A percentile compares a stretch with the other conserved stretches of the same genome.
phyloP scores from a whole-genome alignment of 306 rosid genomes.

The Spatholobus suberectus region DNA sequence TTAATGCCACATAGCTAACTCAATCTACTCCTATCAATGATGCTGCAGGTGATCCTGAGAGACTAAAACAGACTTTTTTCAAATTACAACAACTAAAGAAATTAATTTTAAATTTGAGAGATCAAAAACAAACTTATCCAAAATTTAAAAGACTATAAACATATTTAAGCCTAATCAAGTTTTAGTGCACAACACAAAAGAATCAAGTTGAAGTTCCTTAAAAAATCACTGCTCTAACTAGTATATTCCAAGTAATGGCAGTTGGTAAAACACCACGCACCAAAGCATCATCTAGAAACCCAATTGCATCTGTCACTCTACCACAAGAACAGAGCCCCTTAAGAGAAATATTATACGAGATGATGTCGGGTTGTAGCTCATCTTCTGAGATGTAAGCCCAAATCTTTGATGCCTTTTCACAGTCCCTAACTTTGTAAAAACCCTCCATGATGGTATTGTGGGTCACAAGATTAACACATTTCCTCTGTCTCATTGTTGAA shows the following conservation, averaged over 20 bases:
- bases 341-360: slow-evolving; percentile 80
- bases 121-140: no score
- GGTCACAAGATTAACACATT: slow-evolving; percentile 70
- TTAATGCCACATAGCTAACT: no score
- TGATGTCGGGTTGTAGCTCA: slow-evolving; percentile 77
- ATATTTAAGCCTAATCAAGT: no score
- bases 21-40: no score
- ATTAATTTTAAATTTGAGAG: no score
- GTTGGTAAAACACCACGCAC: slow-evolving; percentile 72
- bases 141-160: no score
- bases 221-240: slow-evolving; percentile 77
- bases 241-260: slow-evolving; percentile 82
- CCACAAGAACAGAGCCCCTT: slow-evolving; percentile 85
- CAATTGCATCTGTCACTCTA: slow-evolving; percentile 73
- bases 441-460: slow-evolving; percentile 94
- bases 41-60: no score
- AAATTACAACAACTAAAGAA: no score
- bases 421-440: slow-evolving; percentile 72
- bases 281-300: slow-evolving; percentile 70
- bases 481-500: slow-evolving; percentile 60
- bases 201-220: slow-evolving; percentile 45
- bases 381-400: slow-evolving; percentile 63
- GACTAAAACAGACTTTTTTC: no score
- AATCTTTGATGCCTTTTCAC: slow-evolving; percentile 63
- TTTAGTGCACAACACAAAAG: not conserved